Conservation (phyloP, 129 eudicot species). For the Tagetes erecta region DNA sequence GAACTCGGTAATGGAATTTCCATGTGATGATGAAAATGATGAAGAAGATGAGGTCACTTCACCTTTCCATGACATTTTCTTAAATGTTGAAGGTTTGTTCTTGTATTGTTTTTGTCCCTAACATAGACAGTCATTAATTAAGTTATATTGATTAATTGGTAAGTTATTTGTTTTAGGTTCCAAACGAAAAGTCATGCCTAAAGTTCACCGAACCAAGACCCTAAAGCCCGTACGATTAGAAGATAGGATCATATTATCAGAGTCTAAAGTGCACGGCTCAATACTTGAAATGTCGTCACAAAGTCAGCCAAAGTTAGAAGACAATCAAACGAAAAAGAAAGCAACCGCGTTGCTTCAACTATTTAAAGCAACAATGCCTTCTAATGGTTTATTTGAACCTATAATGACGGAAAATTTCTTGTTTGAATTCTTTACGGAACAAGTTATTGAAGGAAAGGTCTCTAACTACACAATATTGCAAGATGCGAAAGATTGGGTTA, state of each 20-base stretch:
- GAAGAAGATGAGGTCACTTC: conserved; percentile 54
- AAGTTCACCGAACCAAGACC: conserved; percentile 39
- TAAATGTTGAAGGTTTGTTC: conserved; percentile 25
- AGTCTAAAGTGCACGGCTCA: conserved; percentile 25
- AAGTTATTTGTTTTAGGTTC: conserved; percentile 38
- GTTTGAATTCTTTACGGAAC: conserved; percentile 55
- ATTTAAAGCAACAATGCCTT: conserved; percentile 43
- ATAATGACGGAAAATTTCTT: conserved; percentile 42
- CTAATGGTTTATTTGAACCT: conserved; percentile 33
- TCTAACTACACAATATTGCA: conserved; percentile 35
- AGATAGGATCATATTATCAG: conserved; percentile 39
- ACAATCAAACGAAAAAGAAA: conserved; percentile 29
- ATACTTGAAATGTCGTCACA: conserved; percentile 21
- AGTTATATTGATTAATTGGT: neutral
- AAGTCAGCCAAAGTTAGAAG: conserved; percentile 27
- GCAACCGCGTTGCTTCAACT: conserved; percentile 46
- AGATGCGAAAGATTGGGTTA: conserved; percentile 63
- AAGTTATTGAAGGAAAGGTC: conserved; percentile 23
- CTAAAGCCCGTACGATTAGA: conserved; percentile 68
- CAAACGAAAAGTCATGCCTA: conserved; percentile 48
- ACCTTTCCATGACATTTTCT: conserved; percentile 20
- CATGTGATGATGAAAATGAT: conserved; percentile 39
- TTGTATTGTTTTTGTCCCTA: neutral
- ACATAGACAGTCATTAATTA: neutral
- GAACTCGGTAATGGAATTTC: conserved; percentile 69